phyloP scores from a whole-genome alignment of 768 basidiomycete species.

The Clathrus columnatus region DNA sequence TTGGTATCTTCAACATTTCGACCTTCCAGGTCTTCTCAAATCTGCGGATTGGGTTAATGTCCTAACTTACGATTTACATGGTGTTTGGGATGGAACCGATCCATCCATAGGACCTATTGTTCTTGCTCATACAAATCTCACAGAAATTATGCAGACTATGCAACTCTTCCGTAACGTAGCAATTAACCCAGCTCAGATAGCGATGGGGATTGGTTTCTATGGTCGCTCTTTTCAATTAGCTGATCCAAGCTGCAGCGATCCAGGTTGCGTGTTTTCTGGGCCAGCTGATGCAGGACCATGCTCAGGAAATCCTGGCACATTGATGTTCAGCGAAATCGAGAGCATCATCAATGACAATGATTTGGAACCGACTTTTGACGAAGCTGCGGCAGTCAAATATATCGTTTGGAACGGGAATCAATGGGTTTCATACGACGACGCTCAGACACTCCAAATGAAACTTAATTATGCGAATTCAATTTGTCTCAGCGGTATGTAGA shows the following conservation, averaged over 20 bases:
- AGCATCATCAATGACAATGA: not conserved
- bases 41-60: constrained; percentile 11
- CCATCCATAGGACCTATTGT: not conserved
- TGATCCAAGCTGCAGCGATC: not conserved
- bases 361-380: not conserved
- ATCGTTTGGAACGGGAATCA: not conserved
- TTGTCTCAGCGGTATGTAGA: not conserved
- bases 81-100: constrained; percentile 10
- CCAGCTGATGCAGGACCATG: not conserved
- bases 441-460: not conserved
- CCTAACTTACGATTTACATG: constrained; percentile 11
- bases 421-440: constrained; percentile 7
- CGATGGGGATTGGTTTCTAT: constrained; percentile 5
- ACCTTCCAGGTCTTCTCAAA: not conserved
- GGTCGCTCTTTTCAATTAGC: constrained; percentile 1
- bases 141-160: constrained; percentile 1
- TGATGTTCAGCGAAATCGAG: constrained; percentile 7
- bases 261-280: not conserved
- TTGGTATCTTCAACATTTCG: constrained; percentile 13
- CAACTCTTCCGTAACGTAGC: constrained; percentile 6
- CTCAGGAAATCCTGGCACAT: constrained; percentile 2
- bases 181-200: constrained; percentile 1
- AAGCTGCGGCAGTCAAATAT: constrained; percentile 1
- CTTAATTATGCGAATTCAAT: not conserved
- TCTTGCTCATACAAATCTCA: constrained; percentile 2